phyloP scores from a whole-genome alignment of 345 rosid species.

The Alliaria petiolata region DNA sequence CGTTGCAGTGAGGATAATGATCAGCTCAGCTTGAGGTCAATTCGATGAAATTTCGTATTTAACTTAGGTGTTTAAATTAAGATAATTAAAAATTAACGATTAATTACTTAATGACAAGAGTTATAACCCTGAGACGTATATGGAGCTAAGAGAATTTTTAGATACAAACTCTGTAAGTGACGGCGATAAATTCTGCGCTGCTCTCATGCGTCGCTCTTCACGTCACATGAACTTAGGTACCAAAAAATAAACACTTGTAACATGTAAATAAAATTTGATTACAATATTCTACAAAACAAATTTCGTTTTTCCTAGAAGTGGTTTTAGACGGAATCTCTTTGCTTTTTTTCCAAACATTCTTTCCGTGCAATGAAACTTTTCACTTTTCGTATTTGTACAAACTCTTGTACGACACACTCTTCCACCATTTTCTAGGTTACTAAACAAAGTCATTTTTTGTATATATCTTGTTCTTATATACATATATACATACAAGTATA shows the following conservation, averaged over 20 bases:
- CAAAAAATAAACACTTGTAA: too few relatives aligned
- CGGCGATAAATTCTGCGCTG: slow-evolving; percentile 73
- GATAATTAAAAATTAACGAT: neutral
- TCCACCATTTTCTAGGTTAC: neutral
- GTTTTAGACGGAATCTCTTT: neutral
- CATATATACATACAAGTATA: too few relatives aligned
- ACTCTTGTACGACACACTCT: too few relatives aligned
- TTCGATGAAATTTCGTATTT: too few relatives aligned
- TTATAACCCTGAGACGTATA: slow-evolving; percentile 69
- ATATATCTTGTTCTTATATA: neutral
- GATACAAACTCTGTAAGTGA: slow-evolving; percentile 57
- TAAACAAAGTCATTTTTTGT: neutral
- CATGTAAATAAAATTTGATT: too few relatives aligned
- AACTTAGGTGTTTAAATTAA: neutral
- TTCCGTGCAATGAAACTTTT: neutral
- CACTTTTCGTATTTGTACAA: neutral
- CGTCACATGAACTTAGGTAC: slow-evolving; percentile 69
- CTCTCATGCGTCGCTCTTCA: slow-evolving; percentile 73
- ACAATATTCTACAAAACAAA: too few relatives aligned
- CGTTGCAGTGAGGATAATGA: slow-evolving; percentile 71
- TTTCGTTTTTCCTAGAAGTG: too few relatives aligned
- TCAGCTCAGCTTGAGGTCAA: slow-evolving; percentile 76
- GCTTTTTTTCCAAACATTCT: neutral
- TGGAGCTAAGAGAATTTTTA: slow-evolving; percentile 61
- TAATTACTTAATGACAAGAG: slow-evolving; percentile 47